Base-by-base conservation (phyloP, 1,284 basidiomycete genomes). In the Marasmius sp. region DNA sequence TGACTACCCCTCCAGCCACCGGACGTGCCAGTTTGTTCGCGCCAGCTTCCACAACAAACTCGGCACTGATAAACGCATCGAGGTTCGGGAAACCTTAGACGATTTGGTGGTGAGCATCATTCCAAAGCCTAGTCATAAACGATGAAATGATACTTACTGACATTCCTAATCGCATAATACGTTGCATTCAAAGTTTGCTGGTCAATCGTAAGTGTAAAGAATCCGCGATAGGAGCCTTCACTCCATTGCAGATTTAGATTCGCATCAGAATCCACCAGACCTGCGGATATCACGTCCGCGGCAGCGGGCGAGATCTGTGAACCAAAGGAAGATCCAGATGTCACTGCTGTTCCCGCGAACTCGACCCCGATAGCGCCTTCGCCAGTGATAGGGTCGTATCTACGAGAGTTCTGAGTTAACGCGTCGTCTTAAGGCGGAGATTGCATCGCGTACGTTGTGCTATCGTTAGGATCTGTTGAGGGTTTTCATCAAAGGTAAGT, bases 291-390 rank as follows among this genome's bases (percentile, higher is more conserved):
- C 12, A 67, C 68, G 63, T 86, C 79, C 18, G 81, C 79, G 12
- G 66, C 69, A 9, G 69, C 74, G n/a, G 80, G 79, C 1, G 69
- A 64, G 54, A 83, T 75, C 47, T 71, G 75, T 6, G 76, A 60
- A 7, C 85, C 85, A 70, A 43, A 12, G 22, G 81, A 67, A 7
- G 84, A 84, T 1, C 73, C 70, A 0, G 85, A 86, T 0, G 85
- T 83, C 11, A 89, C 86, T 1, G 85, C 85, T 0, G 87, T 87
- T 2, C 86, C 87, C 2, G 86, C 86, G 66, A 89, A 89, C 70
- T 89, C 85, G 47, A 89, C 87, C 11, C 81, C 87, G 51, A 86
- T 77, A 0, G 84, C 80, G 9, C 86, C 86, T 12, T 75, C 62
- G 5, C 87, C 86, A 0, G 83, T 84, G 7, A 68, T 64, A 6